Evolutionary conservation across 805 yeast genomes (phyloP).

Genomic region (Ogataea allantospora): DNA sequence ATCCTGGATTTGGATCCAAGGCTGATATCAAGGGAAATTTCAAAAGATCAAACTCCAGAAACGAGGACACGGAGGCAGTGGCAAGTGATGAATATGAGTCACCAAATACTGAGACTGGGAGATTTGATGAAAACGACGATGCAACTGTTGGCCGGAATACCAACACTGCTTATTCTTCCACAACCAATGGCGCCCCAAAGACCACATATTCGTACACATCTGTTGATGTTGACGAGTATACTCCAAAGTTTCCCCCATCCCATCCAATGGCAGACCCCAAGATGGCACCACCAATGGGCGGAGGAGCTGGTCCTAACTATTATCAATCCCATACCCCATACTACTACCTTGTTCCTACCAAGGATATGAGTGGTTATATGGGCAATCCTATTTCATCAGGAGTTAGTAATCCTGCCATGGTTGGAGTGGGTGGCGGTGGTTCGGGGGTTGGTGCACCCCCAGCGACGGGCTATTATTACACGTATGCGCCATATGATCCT

Average conservation of each 20-base stretch:
- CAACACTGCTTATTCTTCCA: slow-evolving; percentile 27
- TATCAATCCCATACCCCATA: slow-evolving; percentile 26
- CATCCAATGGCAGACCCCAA: slow-evolving; percentile 12
- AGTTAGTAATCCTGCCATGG: slow-evolving; percentile 15
- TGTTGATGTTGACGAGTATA: slow-evolving; percentile 26
- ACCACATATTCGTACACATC: slow-evolving; percentile 31
- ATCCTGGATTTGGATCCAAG: slow-evolving; percentile 8
- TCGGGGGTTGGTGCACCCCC: slow-evolving; percentile 22
- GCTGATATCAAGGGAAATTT: slow-evolving; percentile 7
- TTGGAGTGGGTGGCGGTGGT: slow-evolving; percentile 13
- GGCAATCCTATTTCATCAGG: slow-evolving; percentile 16
- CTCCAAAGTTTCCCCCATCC: slow-evolving; percentile 14
- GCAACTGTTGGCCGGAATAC: slow-evolving; percentile 24
- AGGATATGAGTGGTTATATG: slow-evolving; percentile 23
- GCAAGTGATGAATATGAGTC: slow-evolving; percentile 19
- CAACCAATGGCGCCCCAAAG: slow-evolving; percentile 27
- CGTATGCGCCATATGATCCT: slow-evolving; percentile 29
- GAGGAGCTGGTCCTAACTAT: slow-evolving; percentile 18
- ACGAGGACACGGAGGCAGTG: slow-evolving; percentile 14
- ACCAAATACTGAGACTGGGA: slow-evolving; percentile 5
- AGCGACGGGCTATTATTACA: slow-evolving; percentile 27
- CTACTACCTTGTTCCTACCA: slow-evolving; percentile 31
- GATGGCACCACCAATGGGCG: slow-evolving; percentile 12
- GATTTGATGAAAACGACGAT: slow-evolving; percentile 23
- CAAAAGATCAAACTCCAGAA: slow-evolving; percentile 7